Evolutionary conservation across 805 yeast species (phyloP).

Genomic region (Ogataea methylovora): DNA sequence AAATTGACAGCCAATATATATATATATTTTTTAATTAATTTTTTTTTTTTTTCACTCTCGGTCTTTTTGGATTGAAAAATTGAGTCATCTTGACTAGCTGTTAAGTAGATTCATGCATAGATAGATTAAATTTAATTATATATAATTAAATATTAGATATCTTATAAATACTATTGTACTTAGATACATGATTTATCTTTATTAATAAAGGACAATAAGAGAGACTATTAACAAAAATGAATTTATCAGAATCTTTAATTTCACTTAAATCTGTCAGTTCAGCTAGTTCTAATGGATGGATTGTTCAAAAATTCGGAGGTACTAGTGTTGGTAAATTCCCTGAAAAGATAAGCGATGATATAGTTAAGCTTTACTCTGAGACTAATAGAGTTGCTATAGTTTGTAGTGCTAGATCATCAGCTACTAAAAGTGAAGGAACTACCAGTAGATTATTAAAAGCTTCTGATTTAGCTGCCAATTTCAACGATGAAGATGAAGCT

Average conservation of each 20-base stretch:
- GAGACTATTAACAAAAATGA: background rate
- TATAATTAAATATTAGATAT: too few relatives aligned
- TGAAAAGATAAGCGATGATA: conserved; percentile 73
- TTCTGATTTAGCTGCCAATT: conserved; percentile 70
- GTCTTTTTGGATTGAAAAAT: too few relatives aligned
- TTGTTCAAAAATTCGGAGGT: conserved; percentile 95
- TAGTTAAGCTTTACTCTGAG: conserved; percentile 59
- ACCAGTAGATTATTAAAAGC: conserved; percentile 79
- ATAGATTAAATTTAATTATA: too few relatives aligned
- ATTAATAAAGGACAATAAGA: too few relatives aligned
- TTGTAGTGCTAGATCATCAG: conserved; percentile 89
- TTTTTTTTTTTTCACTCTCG: too few relatives aligned
- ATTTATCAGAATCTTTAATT: background rate
- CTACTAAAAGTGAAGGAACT: conserved; percentile 91
- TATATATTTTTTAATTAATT: too few relatives aligned
- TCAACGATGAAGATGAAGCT: conserved; percentile 31
- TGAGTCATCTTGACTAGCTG: too few relatives aligned
- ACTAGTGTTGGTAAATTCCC: conserved; percentile 96
- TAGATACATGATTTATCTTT: too few relatives aligned
- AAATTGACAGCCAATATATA: too few relatives aligned
- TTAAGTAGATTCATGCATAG: too few relatives aligned
- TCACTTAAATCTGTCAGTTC: conserved; percentile 1
- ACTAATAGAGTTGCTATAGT: conserved; percentile 79
- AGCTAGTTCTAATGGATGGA: conserved; percentile 37
- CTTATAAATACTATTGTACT: too few relatives aligned